Base-by-base conservation (phyloP, 352 stramenopile genomes). In the Pythium volutum region DNA sequence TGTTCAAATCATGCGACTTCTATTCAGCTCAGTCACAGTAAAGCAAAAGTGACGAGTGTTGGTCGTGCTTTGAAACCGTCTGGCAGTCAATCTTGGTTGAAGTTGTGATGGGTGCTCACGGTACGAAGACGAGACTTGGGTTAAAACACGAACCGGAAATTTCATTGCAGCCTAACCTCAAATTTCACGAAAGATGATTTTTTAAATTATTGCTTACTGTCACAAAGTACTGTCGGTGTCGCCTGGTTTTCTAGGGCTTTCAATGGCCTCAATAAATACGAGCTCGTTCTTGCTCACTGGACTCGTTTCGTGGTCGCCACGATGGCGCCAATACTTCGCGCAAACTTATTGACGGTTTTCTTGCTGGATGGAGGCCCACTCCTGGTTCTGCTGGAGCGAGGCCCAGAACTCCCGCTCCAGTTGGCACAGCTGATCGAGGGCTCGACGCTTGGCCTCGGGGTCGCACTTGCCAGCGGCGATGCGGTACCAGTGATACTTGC, bases 401-500 rank as follows among this genome's bases (percentile, higher is more conserved):
- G 70, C 70, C 79, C 79, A 88, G 65, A 88, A 88, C 49, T 77
- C 65, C 7, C 74, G 76, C 64, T 88, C 79, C 6, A 88, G 64
- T 39, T 73, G 59, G 49, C 68, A 75, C 8, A 88, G 59, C 20
- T 73, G 64, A 48, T 73, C 55, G 52, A 88, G 64, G 5, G 71
- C 76, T 42, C 69, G 64, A 9, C 61, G 69, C 54, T 79, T 79
- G 36, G 71, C 73, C 61, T 81, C 67, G 9, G 76, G 69, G 25
- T 88, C 76, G 43, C 75, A 82, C 54, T 83, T 81, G 60, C 79
- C 76, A 11, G 79, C 76, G 9, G 81, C 76, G 59, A 88, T 88
- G 53, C 77, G 81, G 64, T 91, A 91, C 82, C 82, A 91, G 58
- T 91, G 82, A 73, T 91, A 91, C 71, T 91, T 96, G 66, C 80